Evolutionary conservation across 305 asterid genomes (phyloP).

Genomic region (Fraxinus paxiana): DNA sequence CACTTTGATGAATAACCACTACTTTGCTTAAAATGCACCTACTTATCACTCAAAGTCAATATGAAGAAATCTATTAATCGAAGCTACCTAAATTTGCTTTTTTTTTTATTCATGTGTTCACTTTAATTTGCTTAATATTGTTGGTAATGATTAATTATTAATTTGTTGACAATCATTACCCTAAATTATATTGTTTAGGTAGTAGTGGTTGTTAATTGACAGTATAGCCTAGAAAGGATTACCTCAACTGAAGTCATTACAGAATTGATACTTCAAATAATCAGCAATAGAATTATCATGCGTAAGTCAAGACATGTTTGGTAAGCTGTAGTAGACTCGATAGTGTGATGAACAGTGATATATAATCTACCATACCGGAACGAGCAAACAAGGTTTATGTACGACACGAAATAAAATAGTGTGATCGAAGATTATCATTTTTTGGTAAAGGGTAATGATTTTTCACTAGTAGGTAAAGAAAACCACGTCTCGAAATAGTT

Average conservation of each 20-base stretch:
- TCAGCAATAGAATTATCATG: neutral
- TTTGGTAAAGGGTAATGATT: neutral
- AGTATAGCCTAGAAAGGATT: slow-evolving; percentile 29
- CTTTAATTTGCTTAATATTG: neutral
- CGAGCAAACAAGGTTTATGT: neutral
- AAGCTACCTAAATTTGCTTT: slow-evolving; percentile 5
- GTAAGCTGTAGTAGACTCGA: neutral
- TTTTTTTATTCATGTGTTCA: neutral
- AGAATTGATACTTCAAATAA: slow-evolving; percentile 1
- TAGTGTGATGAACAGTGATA: neutral
- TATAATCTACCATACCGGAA: neutral
- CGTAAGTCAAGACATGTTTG: neutral
- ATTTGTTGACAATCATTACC: neutral
- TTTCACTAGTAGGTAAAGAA: neutral
- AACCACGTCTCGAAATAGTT: neutral
- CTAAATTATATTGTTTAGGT: slow-evolving; percentile 17
- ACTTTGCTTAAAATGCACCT: slow-evolving; percentile 28
- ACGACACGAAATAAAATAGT: neutral
- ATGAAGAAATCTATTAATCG: slow-evolving; percentile 5
- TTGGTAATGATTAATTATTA: neutral
- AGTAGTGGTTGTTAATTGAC: slow-evolving; percentile 20
- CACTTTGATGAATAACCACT: neutral
- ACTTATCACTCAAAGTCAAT: slow-evolving; percentile 3
- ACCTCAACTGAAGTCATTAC: slow-evolving; percentile 34
- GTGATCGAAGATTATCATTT: neutral